Percentiles rank a stretch among this genome's conserved stretches.
These are phyloP conservation scores for Flueggea neowawraea DNA, from an alignment of 441 rosid species.

Conservation along the genomic window DNA sequence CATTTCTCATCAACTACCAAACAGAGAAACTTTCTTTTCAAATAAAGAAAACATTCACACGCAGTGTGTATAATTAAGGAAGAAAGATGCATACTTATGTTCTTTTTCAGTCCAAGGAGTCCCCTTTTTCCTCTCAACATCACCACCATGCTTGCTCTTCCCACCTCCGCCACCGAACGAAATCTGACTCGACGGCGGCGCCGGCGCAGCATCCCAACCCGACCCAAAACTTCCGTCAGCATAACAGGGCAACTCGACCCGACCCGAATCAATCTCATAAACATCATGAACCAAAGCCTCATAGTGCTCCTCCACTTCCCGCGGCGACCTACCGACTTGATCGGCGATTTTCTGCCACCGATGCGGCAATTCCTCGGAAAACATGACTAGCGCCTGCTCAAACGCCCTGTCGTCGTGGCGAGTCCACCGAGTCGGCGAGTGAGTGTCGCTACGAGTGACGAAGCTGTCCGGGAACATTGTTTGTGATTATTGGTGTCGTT, in stretches of 20 bases:
- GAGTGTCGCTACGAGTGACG: background rate
- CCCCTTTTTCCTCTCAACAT: slow-evolving; percentile 60
- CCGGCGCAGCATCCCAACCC: slow-evolving; percentile 24
- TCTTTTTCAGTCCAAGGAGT: slow-evolving; percentile 86
- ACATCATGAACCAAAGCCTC: slow-evolving; percentile 51
- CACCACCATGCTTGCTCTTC: slow-evolving; percentile 17
- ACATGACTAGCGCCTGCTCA: slow-evolving; percentile 57
- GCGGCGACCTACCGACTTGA: slow-evolving; percentile 36
- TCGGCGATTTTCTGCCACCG: slow-evolving; percentile 66
- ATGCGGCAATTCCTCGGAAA: slow-evolving; percentile 44
- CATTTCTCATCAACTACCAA: background rate
- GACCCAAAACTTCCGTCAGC: slow-evolving; percentile 27
- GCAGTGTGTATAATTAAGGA: too few relatives aligned
- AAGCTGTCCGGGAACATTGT: slow-evolving; percentile 17
- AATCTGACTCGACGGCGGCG: slow-evolving; percentile 31
- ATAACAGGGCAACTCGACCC: slow-evolving; percentile 61
- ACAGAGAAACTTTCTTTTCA: background rate
- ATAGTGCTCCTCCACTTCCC: slow-evolving; percentile 56
- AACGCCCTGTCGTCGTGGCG: slow-evolving; percentile 66
- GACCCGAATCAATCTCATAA: slow-evolving; percentile 61
- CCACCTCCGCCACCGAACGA: slow-evolving; percentile 26
- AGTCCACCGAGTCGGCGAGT: slow-evolving; percentile 44
- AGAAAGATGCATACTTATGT: slow-evolving; percentile 43
- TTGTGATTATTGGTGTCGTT: background rate
- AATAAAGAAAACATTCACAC: background rate